Evolutionary conservation across 2,329 filamentous ascomycete species (phyloP).

Genomic region (Plenodomus biglobosus): DNA sequence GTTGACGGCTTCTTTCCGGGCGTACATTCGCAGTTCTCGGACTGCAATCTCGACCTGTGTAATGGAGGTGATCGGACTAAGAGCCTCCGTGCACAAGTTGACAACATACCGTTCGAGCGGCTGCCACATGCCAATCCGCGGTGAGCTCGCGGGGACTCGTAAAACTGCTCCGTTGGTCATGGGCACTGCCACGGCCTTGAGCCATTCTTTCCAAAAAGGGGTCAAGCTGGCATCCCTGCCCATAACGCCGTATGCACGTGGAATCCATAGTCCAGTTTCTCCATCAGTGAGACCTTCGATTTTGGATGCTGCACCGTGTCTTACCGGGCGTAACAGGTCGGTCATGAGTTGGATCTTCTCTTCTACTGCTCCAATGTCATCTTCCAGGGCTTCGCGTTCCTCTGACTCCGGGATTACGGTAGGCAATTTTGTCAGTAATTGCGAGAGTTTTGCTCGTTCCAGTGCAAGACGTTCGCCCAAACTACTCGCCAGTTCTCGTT

Average conservation of each 20-base stretch:
- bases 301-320: slow-evolving; percentile 92
- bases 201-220: slow-evolving; percentile 98
- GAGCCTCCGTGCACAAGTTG: slow-evolving; percentile 93
- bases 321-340: slow-evolving; percentile 86
- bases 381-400: slow-evolving; percentile 81
- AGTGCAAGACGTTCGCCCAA: slow-evolving; percentile 82
- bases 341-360: slow-evolving; percentile 98
- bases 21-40: slow-evolving; percentile 86
- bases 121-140: slow-evolving; percentile 91
- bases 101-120: slow-evolving; percentile 95
- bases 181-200: slow-evolving; percentile 87
- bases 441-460: slow-evolving; percentile 87
- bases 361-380: slow-evolving; percentile 92
- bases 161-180: slow-evolving; percentile 88
- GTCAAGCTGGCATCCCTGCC: slow-evolving; percentile 82
- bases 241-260: slow-evolving; percentile 87
- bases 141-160: slow-evolving; percentile 83
- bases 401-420: slow-evolving; percentile 76
- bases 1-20: slow-evolving; percentile 87
- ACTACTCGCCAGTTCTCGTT: slow-evolving; percentile 88
- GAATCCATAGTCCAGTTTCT: slow-evolving; percentile 94
- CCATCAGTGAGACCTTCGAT: slow-evolving; percentile 95
- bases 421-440: slow-evolving; percentile 80
- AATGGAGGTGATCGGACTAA: slow-evolving; percentile 87
- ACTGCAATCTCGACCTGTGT: slow-evolving; percentile 93